Conservation (phyloP, 805 yeast species). For the Starmera pachycereana region DNA sequence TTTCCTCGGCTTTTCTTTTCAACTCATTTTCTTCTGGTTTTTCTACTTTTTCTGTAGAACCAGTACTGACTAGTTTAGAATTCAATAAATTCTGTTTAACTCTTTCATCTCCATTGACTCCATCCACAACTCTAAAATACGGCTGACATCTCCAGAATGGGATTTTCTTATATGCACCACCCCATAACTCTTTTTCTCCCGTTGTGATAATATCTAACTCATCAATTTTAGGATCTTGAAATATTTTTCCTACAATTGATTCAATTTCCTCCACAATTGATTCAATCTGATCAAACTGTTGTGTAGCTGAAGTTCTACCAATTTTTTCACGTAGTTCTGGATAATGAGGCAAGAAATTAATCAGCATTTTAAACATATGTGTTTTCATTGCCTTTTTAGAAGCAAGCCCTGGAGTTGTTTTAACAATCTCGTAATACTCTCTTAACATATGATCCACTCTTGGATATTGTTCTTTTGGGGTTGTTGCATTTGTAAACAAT, state of each 20-base stretch:
- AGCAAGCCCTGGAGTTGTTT: constrained; percentile 37
- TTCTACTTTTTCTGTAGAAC: neutral
- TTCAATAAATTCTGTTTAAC: constrained; percentile 18
- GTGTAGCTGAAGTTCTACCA: constrained; percentile 40
- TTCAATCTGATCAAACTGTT: constrained; percentile 40
- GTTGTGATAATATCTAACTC: constrained; percentile 43
- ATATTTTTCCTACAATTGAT: constrained; percentile 46
- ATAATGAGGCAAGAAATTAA: constrained; percentile 69
- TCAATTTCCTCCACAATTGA: constrained; percentile 58
- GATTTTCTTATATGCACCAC: constrained; percentile 67
- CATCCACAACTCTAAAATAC: constrained; percentile 81
- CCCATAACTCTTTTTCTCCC: constrained; percentile 59
- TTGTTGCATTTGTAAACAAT: constrained; percentile 50
- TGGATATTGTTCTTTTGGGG: constrained; percentile 62
- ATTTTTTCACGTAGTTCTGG: constrained; percentile 70
- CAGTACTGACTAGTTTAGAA: neutral
- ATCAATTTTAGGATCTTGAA: constrained; percentile 37
- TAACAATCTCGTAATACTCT: constrained; percentile 80
- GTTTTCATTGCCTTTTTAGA: constrained; percentile 81
- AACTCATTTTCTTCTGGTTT: constrained; percentile 1
- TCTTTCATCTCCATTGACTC: constrained; percentile 44
- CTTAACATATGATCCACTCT: constrained; percentile 75
- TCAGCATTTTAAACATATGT: constrained; percentile 78
- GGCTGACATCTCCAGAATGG: constrained; percentile 99
- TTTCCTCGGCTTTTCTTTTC: constrained; percentile 18